Evolutionary conservation across 148 eudicot species (phyloP).

Genomic region (Polygonum maritimum): DNA sequence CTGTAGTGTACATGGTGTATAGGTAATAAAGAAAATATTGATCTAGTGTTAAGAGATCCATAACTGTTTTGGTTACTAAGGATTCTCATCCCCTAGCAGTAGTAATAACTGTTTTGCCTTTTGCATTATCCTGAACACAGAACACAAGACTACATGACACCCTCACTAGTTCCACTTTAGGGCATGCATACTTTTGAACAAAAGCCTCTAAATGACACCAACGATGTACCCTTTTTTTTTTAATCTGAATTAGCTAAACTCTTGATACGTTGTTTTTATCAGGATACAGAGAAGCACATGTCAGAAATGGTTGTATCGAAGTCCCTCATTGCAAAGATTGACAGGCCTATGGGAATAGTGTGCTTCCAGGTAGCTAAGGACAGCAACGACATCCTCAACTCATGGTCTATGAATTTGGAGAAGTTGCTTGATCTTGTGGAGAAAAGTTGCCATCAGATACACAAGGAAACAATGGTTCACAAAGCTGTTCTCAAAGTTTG

Average conservation of each 20-base stretch:
- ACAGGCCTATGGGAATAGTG: conserved; percentile 67
- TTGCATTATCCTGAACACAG: not conserved
- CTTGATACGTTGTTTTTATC: conserved; percentile 13
- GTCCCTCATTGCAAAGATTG: conserved; percentile 80
- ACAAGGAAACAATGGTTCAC: conserved; percentile 98
- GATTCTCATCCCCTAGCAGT: not conserved
- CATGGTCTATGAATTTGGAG: conserved; percentile 91
- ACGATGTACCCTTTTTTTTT: not conserved
- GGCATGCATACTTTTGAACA: not conserved
- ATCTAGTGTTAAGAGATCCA: too few relatives aligned
- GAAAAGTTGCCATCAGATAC: conserved; percentile 97
- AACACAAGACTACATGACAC: not conserved
- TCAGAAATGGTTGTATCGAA: conserved; percentile 89
- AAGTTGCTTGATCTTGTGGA: conserved; percentile 92
- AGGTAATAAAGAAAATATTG: too few relatives aligned
- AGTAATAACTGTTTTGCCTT: not conserved
- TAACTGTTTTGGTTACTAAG: not conserved
- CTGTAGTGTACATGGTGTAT: too few relatives aligned
- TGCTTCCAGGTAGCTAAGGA: conserved; percentile 74
- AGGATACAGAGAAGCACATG: conserved; percentile 92
- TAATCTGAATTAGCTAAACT: not conserved
- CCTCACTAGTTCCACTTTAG: not conserved
- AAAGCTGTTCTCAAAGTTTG: conserved; percentile 63
- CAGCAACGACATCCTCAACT: conserved; percentile 73
- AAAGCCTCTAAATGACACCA: not conserved